Evolutionary conservation across 345 rosid species (phyloP), one percentile per base, ranked within the genome.

Genomic region (Rhizophora apiculata): DNA sequence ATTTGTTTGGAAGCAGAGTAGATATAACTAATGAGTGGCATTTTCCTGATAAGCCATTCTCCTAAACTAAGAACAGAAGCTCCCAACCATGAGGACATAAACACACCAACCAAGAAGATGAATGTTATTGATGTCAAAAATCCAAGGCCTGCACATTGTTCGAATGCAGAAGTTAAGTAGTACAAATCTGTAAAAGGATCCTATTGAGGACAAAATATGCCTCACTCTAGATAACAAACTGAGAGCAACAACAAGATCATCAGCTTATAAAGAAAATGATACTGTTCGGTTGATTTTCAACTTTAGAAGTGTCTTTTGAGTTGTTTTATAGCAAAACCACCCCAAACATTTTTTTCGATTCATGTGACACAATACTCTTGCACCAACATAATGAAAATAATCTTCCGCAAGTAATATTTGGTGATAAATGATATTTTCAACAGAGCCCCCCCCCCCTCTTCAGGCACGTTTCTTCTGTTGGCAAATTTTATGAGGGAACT

Each of bases 1-100:
- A 88, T 88, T 84, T 88, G 90, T 67, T 90, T 88, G 15, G 93
- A 90, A 76, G 96, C 92, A 0, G 88, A 81, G 78, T 88, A 90
- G 37, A 86, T 90, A 46, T 90, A 85, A 59, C 96, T 82, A 15
- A 88, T 66, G 0, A 88, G 77, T 4, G 93, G 92, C 93, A 90
- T 90, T 74, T 85, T 86, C 86, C 84, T 90, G 52, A 90, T 88
- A 68, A 88, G 82, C 92, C 88, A 86, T 77, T 90, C 93, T 20
- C 93, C 93, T 31, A 86, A 76, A 30, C 71, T 83, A 27, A 90
- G 91, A 68, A 90, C 82, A 72, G 91, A 90, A 72, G 91, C 87
- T 69, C 91, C 89, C 71, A 89, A 77, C 93, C 91, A 86, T 13
- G 93, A 88, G 27, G 93, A 88, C 89, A 85, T 88, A 76, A 86